These are phyloP conservation scores for Lentinula aciculospora DNA, from an alignment of 768 basidiomycete genomes.

Conservation along the genomic window DNA sequence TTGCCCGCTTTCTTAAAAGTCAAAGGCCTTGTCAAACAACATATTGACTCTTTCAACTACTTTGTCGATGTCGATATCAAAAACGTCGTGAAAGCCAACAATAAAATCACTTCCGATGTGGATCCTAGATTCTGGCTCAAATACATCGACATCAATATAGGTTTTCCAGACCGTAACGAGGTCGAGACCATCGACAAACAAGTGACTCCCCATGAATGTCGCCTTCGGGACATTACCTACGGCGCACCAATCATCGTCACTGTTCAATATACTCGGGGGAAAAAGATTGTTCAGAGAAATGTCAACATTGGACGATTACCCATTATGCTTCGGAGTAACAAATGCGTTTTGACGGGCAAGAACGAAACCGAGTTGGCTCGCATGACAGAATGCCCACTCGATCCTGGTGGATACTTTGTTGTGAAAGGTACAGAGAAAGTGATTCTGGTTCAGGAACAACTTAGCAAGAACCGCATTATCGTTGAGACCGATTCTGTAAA, in stretches of 20 bases:
- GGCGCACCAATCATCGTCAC: conserved; percentile 90
- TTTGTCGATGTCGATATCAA: conserved; percentile 97
- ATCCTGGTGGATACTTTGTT: conserved; percentile 99
- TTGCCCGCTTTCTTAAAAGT: conserved; percentile 95
- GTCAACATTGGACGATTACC: conserved; percentile 89
- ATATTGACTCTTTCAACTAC: conserved; percentile 98
- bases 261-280: conserved; percentile 91
- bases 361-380: conserved; percentile 80
- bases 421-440: conserved; percentile 99
- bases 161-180: conserved; percentile 87
- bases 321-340: conserved; percentile 94
- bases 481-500: conserved; percentile 92
- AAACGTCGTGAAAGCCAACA: conserved; percentile 91
- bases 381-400: conserved; percentile 95
- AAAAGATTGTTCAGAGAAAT: conserved; percentile 80
- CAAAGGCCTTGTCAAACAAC: conserved; percentile 98
- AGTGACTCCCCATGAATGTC: conserved; percentile 96
- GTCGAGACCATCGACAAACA: conserved; percentile 68
- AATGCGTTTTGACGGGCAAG: conserved; percentile 82
- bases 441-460: conserved; percentile 96
- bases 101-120: conserved; percentile 92
- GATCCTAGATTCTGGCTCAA: conserved; percentile 96
- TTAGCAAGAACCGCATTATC: conserved; percentile 98
- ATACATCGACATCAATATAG: conserved; percentile 93
- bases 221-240: conserved; percentile 93